Base-by-base conservation (phyloP, 768 basidiomycete species). In the Ephemerocybe angulata region DNA sequence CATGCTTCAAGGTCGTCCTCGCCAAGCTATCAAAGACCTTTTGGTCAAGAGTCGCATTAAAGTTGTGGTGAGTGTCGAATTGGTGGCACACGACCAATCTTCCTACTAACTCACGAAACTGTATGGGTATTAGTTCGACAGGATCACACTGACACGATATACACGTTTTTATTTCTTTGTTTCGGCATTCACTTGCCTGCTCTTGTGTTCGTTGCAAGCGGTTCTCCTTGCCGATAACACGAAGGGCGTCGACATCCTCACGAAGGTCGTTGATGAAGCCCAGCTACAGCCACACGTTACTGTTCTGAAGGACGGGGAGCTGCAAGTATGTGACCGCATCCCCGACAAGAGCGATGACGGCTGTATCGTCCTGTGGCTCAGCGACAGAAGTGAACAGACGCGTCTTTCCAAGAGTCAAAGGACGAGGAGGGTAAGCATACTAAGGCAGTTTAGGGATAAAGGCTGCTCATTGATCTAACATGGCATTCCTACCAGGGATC, bases 81-180 rank as follows among this genome's bases (percentile, higher is more conserved):
- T 10, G 35, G 35, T 47, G 12, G 24, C 19, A 33, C 15, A 8
- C 30, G 17, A 12, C 30, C 11, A 11, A 43, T n/a, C 42, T 10
- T 43, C 42, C 8, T 19, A 7, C 8, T 8, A 10, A 43, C 10
- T 43, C 42, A 19, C 8, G 33, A 35, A 43, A 13, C 19, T 50
- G 24, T 25, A 17, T 42, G 28, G 10, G 29, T 28, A 31, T 17
- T 40, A 41, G 82, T 78, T 74, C 59, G 65, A 73, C 22, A 71
- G 78, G 55, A 70, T 82, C 50, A 82, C 78, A 6, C 61, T 79
- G 33, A 79, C 77, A n/a, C 76, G 71, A 12, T 74, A 72, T 62
- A 81, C 80, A 24, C 68, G 74, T 2, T 57, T 72, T 40, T 84
- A 80, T 64, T 78, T 81, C 61, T 63, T 76, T 31, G 66, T 82